A percentile compares a stretch with the other conserved stretches of the same genome.
Evolutionary conservation across 805 yeast species (phyloP).

Genomic region (Ogataea nonfermentans): DNA sequence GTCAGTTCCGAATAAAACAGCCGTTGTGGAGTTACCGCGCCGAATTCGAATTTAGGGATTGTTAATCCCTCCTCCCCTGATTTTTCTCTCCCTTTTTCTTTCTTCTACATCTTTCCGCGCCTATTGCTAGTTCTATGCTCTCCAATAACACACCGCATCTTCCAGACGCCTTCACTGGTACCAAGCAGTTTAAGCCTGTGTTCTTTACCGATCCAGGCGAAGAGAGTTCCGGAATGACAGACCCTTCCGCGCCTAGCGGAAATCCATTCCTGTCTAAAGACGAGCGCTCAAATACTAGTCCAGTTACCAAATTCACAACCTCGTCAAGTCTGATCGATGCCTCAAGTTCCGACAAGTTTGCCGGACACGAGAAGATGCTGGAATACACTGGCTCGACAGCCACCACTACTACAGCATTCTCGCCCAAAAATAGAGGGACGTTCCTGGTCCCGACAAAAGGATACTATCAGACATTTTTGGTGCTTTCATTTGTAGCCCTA

Average conservation of each 20-base stretch:
- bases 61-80: not conserved
- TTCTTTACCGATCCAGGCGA: constrained; percentile 25
- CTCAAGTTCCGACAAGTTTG: constrained; percentile 11
- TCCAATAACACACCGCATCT: constrained; percentile 19
- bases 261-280: constrained; percentile 19
- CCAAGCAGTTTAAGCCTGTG: constrained; percentile 17
- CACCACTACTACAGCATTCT: constrained; percentile 7
- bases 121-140: constrained; percentile 15
- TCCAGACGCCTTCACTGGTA: constrained; percentile 15
- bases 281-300: constrained; percentile 8
- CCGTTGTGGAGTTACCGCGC: no score
- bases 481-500: constrained; percentile 22
- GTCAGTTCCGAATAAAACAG: no score
- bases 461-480: constrained; percentile 24
- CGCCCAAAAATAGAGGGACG: constrained; percentile 6
- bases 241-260: constrained; percentile 6
- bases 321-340: constrained; percentile 9
- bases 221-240: constrained; percentile 12
- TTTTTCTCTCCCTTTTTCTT: constrained; percentile 6
- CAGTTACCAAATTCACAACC: constrained; percentile 2
- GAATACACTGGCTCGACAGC: constrained; percentile 6
- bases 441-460: constrained; percentile 14
- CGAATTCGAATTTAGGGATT: not conserved
- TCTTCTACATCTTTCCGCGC: constrained; percentile 6
- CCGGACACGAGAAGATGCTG: constrained; percentile 5